Conservation (phyloP, 169 alveolate genomes). For the Plasmodium ovale region DNA sequence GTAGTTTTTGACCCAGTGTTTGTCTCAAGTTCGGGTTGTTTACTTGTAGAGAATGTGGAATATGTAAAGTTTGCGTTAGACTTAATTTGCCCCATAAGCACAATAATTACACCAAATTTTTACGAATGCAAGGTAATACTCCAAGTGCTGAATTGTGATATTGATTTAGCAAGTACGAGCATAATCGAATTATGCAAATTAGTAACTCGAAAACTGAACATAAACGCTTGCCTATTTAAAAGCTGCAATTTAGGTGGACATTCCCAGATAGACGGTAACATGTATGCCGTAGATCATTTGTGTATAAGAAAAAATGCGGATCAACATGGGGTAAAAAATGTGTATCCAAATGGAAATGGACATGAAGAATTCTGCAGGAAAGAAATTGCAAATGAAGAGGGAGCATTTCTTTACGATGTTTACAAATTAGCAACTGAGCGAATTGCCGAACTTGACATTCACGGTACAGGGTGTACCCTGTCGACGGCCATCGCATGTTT, state of each 20-base stretch:
- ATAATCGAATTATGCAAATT: constrained; percentile 13
- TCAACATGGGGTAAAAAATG: not conserved
- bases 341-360: not conserved
- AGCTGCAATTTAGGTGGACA: constrained; percentile 23
- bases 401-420: constrained; percentile 10
- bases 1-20: constrained; percentile 63
- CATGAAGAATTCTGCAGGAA: not conserved
- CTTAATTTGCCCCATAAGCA: constrained; percentile 42
- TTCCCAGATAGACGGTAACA: constrained; percentile 8
- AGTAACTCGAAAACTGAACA: constrained; percentile 13
- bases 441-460: constrained; percentile 23
- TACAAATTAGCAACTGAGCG: constrained; percentile 30
- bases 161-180: constrained; percentile 3
- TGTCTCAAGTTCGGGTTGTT: constrained; percentile 53
- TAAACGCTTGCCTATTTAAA: constrained; percentile 44
- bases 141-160: constrained; percentile 15
- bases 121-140: constrained; percentile 41
- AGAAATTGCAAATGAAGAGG: not conserved
- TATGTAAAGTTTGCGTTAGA: constrained; percentile 40
- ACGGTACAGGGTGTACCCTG: constrained; percentile 61
- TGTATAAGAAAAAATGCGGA: constrained; percentile 23
- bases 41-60: constrained; percentile 33
- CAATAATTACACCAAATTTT: constrained; percentile 48
- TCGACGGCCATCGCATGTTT: constrained; percentile 61
- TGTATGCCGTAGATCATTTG: constrained; percentile 56